phyloP scores from a whole-genome alignment of 2,329 filamentous ascomycete genomes.

The Chaetomiaceae sp. region DNA sequence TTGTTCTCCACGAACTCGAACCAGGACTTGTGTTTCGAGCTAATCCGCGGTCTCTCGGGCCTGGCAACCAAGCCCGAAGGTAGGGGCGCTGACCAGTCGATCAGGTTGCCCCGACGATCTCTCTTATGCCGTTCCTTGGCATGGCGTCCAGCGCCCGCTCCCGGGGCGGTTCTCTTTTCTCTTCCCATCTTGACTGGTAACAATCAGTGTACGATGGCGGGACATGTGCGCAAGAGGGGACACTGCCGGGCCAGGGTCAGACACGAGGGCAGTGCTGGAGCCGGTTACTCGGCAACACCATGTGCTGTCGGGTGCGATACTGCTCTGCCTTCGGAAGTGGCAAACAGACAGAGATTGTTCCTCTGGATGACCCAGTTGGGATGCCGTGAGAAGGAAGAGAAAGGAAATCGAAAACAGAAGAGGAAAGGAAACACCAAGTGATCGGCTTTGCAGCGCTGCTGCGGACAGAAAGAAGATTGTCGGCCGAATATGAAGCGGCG shows the following conservation, averaged over 20 bases:
- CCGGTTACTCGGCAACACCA: not conserved
- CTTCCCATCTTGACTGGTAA: slow-evolving; percentile 28
- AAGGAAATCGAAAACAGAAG: not conserved
- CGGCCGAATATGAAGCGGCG: not conserved
- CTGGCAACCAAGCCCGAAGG: slow-evolving; percentile 30
- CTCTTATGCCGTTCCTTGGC: slow-evolving; percentile 33
- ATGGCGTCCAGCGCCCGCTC: slow-evolving; percentile 25
- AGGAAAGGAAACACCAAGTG: not conserved
- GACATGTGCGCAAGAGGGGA: not conserved
- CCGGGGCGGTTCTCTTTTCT: slow-evolving; percentile 28
- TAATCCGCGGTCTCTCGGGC: slow-evolving; percentile 34
- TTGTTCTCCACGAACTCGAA: slow-evolving; percentile 62
- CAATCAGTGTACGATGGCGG: slow-evolving; percentile 10
- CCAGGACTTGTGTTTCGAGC: slow-evolving; percentile 56
- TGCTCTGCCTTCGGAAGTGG: not conserved
- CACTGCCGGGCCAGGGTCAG: not conserved
- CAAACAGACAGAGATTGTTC: not conserved
- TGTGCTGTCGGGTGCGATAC: not conserved
- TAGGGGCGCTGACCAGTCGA: slow-evolving; percentile 27
- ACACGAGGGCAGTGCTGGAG: not conserved
- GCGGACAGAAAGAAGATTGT: not conserved
- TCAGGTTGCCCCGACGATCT: slow-evolving; percentile 25
- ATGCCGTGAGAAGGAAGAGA: not conserved
- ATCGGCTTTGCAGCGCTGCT: not conserved
- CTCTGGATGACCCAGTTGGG: not conserved